Evolutionary conservation across 2,329 filamentous ascomycete genomes (phyloP).

Genomic region (Tolypocladium pustulatum): DNA sequence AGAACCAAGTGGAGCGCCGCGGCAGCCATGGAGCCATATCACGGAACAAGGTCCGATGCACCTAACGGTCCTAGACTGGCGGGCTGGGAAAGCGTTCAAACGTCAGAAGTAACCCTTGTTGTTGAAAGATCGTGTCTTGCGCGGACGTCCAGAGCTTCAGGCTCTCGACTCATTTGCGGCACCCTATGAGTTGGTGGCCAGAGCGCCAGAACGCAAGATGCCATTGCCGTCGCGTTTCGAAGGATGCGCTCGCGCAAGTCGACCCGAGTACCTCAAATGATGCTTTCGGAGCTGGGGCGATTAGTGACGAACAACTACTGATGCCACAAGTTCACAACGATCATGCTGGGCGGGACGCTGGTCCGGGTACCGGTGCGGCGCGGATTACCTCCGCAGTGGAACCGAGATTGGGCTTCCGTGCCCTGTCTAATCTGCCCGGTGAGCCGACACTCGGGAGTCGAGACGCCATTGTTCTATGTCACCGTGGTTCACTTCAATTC

Average conservation of each 20-base stretch:
- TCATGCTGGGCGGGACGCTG: not conserved
- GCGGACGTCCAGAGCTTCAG: too few species aligned
- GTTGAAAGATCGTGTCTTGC: not conserved
- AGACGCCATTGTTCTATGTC: not conserved
- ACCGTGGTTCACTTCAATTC: not conserved
- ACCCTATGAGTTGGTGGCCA: too few species aligned
- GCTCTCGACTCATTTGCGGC: too few species aligned
- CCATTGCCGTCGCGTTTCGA: not conserved
- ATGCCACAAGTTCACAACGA: not conserved
- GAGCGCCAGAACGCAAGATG: not conserved
- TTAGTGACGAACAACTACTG: not conserved
- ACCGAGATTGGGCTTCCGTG: not conserved
- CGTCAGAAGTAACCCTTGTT: not conserved
- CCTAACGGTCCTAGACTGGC: not conserved
- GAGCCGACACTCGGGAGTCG: not conserved
- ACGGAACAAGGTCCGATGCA: not conserved
- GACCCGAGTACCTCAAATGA: too few species aligned
- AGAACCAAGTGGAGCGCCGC: not conserved
- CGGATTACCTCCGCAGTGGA: not conserved
- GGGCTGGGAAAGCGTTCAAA: not conserved
- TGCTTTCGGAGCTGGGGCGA: too few species aligned
- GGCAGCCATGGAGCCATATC: not conserved
- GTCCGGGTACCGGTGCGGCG: too few species aligned
- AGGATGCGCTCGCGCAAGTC: not conserved
- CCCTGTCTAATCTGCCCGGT: not conserved